phyloP scores from a whole-genome alignment of 106 monocot species.

The Amphibolis antarctica region DNA sequence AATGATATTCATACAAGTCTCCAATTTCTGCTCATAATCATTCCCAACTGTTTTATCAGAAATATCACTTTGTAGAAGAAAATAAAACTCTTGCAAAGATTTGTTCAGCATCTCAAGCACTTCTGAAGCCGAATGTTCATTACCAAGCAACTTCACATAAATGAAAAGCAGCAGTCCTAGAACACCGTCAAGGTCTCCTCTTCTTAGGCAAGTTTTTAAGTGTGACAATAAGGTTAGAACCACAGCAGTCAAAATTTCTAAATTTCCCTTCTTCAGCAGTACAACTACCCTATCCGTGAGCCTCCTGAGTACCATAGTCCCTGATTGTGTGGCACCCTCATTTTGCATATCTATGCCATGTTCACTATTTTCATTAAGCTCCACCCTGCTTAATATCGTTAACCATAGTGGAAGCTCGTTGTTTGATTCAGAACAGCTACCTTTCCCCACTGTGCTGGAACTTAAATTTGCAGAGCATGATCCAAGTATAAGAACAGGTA shows the following conservation, averaged over 20 bases:
- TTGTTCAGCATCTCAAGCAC: constrained; percentile 22
- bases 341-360: constrained; percentile 4
- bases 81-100: constrained; percentile 28
- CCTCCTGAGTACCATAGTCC: constrained; percentile 21
- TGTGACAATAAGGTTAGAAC: constrained; percentile 23
- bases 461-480: constrained; percentile 40
- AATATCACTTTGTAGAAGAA: constrained; percentile 26
- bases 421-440: not conserved
- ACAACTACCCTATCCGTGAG: constrained; percentile 28
- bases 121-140: constrained; percentile 10
- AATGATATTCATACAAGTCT: constrained; percentile 21
- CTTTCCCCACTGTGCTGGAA: not conserved
- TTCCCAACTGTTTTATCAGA: constrained; percentile 10
- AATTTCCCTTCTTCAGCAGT: constrained; percentile 58
- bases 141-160: constrained; percentile 40
- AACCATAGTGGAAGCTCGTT: constrained; percentile 42
- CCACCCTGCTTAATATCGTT: constrained; percentile 31
- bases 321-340: not conserved
- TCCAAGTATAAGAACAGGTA: constrained; percentile 65
- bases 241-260: constrained; percentile 41
- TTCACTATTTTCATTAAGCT: constrained; percentile 26
- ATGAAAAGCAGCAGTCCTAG: constrained; percentile 50
- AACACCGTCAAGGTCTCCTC: constrained; percentile 29
- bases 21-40: constrained; percentile 32
- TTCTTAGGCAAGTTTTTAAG: constrained; percentile 28